Base-by-base conservation (phyloP, 1,284 basidiomycete genomes). In the Taiwanofungus camphoratus region DNA sequence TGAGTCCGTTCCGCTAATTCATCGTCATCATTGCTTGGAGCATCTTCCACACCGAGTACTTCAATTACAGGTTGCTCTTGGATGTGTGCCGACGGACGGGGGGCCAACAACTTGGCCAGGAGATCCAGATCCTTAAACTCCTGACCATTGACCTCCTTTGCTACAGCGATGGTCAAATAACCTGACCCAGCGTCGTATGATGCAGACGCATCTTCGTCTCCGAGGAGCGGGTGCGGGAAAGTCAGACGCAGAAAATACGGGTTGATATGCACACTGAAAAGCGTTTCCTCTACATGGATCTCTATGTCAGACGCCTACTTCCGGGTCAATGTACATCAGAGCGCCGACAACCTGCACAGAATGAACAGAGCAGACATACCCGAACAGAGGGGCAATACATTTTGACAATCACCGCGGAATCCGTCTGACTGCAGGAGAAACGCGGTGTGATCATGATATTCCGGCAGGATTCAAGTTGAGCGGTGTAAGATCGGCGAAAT, bases 201-300 rank as follows among this genome's bases (percentile, higher is more conserved):
- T 2, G 87, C 87, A 22, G 75, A 75, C 16, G 86, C 81, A 20
- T 67, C 62, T 46, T 87, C 82, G 52, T 90, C 87, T 52, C 89
- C 87, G 27, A 79, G 55, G 46, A 79, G 53, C 1, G 72, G 52
- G 56, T 79, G 70, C 22, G 81, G 68, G 57, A 91, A 86, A 55
- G 78, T 79, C 47, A 91, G 70, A 3, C 87, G 81, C 43, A 91
- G 70, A 55, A 84, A 90, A 58, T 90, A 91, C 3, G 87, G 87
- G 48, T 82, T 84, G 58, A 89, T 74, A 57, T 90, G 79, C 31
- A 87, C 64, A n/a, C 77, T 78, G 58, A 90, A 71, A 34, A 83
- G 62, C 26, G 75, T 76, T 45, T 77, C 77, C 52, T 87, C 82
- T 44, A 88, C 77, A 52, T 83, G 70, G 50, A 88, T 80, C 58